These are phyloP conservation scores for Skeletonema potamos DNA, from an alignment of 108 stramenopile genomes.

Conservation along the genomic window DNA sequence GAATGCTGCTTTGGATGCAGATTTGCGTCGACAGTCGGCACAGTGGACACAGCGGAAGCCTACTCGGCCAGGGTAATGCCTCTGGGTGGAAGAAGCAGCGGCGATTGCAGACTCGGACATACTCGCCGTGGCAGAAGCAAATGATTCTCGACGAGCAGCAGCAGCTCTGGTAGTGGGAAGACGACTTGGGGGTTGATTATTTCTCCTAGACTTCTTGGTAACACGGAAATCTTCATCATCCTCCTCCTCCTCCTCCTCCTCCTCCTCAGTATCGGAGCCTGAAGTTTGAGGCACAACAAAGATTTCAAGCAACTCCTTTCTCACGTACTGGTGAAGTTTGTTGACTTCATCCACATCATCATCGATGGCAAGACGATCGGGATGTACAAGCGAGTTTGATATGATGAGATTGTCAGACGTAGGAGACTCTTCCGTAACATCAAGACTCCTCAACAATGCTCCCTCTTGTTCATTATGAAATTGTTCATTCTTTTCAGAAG, in stretches of 20 bases:
- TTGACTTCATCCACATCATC: constrained; percentile 46
- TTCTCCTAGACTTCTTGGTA: neutral
- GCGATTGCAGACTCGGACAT: neutral
- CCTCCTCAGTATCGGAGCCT: constrained; percentile 4
- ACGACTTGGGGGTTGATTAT: neutral
- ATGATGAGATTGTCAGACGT: neutral
- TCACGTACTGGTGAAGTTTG: constrained; percentile 45
- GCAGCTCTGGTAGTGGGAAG: constrained; percentile 1
- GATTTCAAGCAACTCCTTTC: constrained; percentile 45
- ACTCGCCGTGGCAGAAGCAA: constrained; percentile 6
- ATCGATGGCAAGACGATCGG: constrained; percentile 42
- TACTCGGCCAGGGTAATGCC: constrained; percentile 47
- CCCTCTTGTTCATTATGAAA: neutral
- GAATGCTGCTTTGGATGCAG: constrained; percentile 39
- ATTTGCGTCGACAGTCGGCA: constrained; percentile 28
- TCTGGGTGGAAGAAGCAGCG: constrained; percentile 2
- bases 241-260: constrained; percentile 11
- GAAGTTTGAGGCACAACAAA: constrained; percentile 39
- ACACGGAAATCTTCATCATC: constrained; percentile 8
- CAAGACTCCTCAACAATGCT: neutral
- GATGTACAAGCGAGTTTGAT: constrained; percentile 21
- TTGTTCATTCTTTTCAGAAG: neutral
- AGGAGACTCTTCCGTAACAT: neutral
- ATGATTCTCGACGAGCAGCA: neutral
- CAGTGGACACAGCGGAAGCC: constrained; percentile 48